Evolutionary conservation across 1,284 basidiomycete genomes (phyloP), one percentile per base, ranked within the genome.

Genomic region (Sanguinoderma infundibulare): DNA sequence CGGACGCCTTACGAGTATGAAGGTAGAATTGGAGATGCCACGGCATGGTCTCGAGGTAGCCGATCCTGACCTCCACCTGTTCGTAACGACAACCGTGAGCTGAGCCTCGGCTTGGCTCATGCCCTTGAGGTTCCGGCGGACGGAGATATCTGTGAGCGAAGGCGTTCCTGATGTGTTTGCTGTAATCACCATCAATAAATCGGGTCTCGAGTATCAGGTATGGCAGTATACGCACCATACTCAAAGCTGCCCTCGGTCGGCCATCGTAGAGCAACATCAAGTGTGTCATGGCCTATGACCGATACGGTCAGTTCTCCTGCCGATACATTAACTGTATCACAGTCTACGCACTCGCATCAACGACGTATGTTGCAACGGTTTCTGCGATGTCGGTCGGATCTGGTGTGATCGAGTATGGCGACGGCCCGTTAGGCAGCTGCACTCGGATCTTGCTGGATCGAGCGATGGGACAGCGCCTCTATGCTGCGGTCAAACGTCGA

Each of bases 41-140:
- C 3, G 97, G 97, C 82, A 98, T 89, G 1, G 92, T 91, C 75
- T 99, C 98, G 56, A 95, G 84, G 77, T 97, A 98, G 8, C 91
- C 76, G 0, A 90, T 82, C 32, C 82, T 77, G 34, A 90, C 75
- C 2, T 82, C 72, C 0, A 73, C 67, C 6, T 82, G 73, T 98
- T 98, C 15, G 74, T 81, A 53, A 98, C 76, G 24, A 82, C 80
- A 6, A 97, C 75, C 35, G 84, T 83, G 17, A 99, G 85, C 28
- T 83, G 81, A 1, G 94, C 94, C 61, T 79, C 85, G 26, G 85
- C 90, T 72, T 97, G 96, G 54, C 87, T 89, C 9, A 87, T 81
- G 5, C 95, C 92, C 39, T 86, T 83, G 14, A 96, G 81, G 1
- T 87, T 87, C 8, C 96, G 87, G 22, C 83, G 85, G 2, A 95